A percentile compares a stretch with the other conserved stretches of the same genome.
These are phyloP conservation scores for Aquilaria yunnanensis DNA, from an alignment of 345 rosid genomes.

Conservation along the genomic window DNA sequence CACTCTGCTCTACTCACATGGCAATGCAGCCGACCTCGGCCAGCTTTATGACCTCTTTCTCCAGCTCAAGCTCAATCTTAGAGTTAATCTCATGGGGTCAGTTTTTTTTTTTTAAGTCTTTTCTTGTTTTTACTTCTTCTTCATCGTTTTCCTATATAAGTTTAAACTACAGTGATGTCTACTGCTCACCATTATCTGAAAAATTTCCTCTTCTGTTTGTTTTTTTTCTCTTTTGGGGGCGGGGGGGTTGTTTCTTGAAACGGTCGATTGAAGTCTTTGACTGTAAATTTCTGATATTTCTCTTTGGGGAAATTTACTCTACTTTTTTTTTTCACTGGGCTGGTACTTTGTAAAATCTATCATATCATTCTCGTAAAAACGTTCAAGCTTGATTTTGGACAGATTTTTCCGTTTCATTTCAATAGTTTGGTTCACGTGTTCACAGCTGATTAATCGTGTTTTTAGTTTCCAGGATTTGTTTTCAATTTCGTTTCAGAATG, in stretches of 20 bases:
- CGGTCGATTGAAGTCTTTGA: no score
- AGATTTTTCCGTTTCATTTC: no score
- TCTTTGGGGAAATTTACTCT: not conserved
- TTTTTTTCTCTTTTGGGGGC: conserved; percentile 3
- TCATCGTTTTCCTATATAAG: not conserved
- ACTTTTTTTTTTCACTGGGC: no score
- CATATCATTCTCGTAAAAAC: no score
- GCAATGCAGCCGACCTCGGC: conserved; percentile 99
- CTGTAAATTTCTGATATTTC: conserved; percentile 4
- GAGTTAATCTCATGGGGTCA: conserved; percentile 96
- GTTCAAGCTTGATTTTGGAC: no score
- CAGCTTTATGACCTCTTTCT: conserved; percentile 97
- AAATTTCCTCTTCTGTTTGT: not conserved
- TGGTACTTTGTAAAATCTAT: no score
- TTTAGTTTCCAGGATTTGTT: no score
- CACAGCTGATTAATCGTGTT: no score
- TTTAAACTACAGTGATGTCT: not conserved
- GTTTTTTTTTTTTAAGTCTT: conserved; percentile 14
- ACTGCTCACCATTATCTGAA: not conserved
- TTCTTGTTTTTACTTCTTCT: conserved; percentile 3
- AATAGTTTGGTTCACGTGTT: no score
- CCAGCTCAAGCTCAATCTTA: conserved; percentile 94
- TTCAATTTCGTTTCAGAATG: no score
- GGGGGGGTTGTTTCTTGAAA: conserved; percentile 7
- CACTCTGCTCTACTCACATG: conserved; percentile 92